A percentile compares a stretch with the other conserved stretches of the same genome.
Evolutionary conservation across 805 yeast species (phyloP).

Genomic region (Lipomyces mesembrius): DNA sequence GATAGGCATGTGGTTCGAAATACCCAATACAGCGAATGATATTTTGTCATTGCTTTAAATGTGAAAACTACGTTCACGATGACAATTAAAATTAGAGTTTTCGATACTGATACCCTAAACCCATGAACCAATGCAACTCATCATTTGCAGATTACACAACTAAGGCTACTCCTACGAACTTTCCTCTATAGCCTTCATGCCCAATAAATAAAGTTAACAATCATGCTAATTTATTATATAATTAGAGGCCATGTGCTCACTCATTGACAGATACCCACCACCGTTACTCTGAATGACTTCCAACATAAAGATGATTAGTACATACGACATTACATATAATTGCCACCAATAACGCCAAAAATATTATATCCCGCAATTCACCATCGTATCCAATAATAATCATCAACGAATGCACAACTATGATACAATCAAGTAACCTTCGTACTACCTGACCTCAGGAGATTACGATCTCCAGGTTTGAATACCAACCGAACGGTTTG

Average conservation of each 20-base stretch:
- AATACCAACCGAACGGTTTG: background rate
- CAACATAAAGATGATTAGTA: background rate
- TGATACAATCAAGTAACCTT: background rate
- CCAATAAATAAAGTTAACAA: background rate
- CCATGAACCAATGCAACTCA: background rate
- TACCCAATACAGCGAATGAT: too few relatives aligned
- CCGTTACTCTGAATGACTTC: background rate
- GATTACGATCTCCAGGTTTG: too few relatives aligned
- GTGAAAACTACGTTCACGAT: background rate
- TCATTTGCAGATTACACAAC: too few relatives aligned
- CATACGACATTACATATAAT: background rate
- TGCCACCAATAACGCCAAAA: slow-evolving; percentile 1
- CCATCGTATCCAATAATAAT: background rate
- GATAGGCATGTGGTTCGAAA: background rate
- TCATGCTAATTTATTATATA: background rate
- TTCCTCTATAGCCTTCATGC: background rate
- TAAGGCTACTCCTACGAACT: too few relatives aligned
- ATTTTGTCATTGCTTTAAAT: background rate
- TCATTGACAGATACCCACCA: background rate
- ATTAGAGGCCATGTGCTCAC: background rate
- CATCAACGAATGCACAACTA: background rate
- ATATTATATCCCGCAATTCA: background rate
- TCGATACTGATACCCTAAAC: background rate
- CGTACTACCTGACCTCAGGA: background rate
- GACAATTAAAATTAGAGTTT: background rate